Evolutionary conservation across 129 eudicot genomes (phyloP), one percentile per base, ranked within the genome.

Genomic region (Flaveria trinervia): DNA sequence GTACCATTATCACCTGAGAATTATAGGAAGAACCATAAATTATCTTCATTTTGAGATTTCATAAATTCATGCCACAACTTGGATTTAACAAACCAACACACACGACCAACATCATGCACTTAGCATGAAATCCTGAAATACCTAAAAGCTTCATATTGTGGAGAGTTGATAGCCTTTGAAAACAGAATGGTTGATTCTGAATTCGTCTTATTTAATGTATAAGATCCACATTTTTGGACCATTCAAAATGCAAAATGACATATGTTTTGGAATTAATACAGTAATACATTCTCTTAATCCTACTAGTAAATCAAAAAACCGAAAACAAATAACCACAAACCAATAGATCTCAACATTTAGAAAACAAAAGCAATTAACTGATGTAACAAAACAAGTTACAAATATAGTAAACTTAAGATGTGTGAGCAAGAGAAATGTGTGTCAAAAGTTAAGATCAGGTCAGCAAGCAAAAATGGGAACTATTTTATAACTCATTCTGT

Each of bases 1-100:
- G 68, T 62, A 88, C 80, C 97, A 87, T 87, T 70, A 86, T 76
- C 70, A 17, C 87, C 91, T 59, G 77, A 56, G 22, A 71, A 65
- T 65, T 17, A 41, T 17, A 69, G 69, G n/a, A 78, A 36, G 64
- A 78, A 46, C 28, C 36, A n/a, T 30, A 59, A 70, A 12, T 0
- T 16, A 20, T 41, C 46, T 77, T 68, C 81, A 39, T 7, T 15
- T 15, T n/a, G 12, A 11, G 30, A 60, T 74, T 41, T 60, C 46
- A 23, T 22, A 22, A 60, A 41, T 1, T 33, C 8, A 41, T 11
- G 17, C 18, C 68, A 68, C 18, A 66, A 66, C 49, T 30, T 30
- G 36, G 36, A 30, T 30, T 30, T 30, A 30, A 30, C 36, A 30
- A 30, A 30, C 36, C 36, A 5, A 30, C 36, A 30, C 36, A 72